Base-by-base conservation (phyloP, 2,329 filamentous ascomycete genomes). In the Ceratocystis huliohia region DNA sequence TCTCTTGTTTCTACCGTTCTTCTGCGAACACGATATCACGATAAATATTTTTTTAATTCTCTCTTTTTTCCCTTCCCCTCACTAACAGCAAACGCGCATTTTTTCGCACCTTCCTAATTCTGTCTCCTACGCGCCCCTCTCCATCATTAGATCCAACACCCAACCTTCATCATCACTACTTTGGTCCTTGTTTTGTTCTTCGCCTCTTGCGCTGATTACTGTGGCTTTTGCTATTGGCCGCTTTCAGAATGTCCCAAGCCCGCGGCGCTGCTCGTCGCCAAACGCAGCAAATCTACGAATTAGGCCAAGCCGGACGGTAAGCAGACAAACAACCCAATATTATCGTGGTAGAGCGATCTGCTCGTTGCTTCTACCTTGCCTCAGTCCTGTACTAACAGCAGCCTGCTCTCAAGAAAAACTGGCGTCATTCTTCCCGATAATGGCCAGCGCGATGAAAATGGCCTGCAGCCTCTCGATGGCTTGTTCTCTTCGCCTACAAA, bases 401-500 rank as follows among this genome's bases (percentile, higher is more conserved):
- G 8, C 7, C 30, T 2, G 15, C 15, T 22, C 5, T 61, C 63
- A 70, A 96, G 93, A 71, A 95, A 96, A 82, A 99, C 94, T 0
- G 94, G 94, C 57, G 83, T 96, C 30, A 88, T 85, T 0, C 76
- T 97, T 41, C 84, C 85, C 72, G 90, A 96, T 72, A 85, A 80
- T 66, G 90, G 90, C 64, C 80, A 86, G 68, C 88, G 91, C 77
- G 93, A 97, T 76, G 91, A 95, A 74, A 81, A 96, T 80, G 94
- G 93, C 75, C 86, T 99, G 79, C 91, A 96, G 74, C 88, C 89
- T 45, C 82, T 96, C 67, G 89, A 93, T 45, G 84, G 85, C 70
- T 84, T 97, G 70, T 96, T 96, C 75, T 96, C 92, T 7, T 96
- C 92, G 22, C 91, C 92, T 15, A 83, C 84, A 70, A 88, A 86